Conservation (phyloP, 495 filamentous ascomycete species). For the Jackrogersella minutella region DNA sequence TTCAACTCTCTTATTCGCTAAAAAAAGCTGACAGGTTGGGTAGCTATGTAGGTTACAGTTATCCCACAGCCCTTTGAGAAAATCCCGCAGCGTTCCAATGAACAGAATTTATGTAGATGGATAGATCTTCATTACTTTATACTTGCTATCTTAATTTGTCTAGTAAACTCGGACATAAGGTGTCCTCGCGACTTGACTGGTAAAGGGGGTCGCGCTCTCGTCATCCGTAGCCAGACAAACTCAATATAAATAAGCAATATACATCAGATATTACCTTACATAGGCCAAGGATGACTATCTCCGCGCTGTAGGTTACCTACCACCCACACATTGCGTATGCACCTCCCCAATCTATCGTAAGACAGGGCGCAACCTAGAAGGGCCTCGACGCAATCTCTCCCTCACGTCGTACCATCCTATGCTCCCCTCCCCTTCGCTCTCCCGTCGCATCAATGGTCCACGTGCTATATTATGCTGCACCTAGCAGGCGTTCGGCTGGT, state of each 20-base stretch:
- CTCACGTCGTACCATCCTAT: slow-evolving; percentile 13
- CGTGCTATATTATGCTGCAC: slow-evolving; percentile 16
- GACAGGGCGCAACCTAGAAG: slow-evolving; percentile 14
- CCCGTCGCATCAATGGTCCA: slow-evolving; percentile 20
- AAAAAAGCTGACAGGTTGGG: neutral
- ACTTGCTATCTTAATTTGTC: neutral
- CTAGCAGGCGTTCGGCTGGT: slow-evolving; percentile 15
- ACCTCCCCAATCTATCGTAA: slow-evolving; percentile 21
- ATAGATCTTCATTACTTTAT: slow-evolving; percentile 20
- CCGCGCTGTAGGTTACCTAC: slow-evolving; percentile 4
- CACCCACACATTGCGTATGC: slow-evolving; percentile 16
- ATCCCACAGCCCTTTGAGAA: slow-evolving; percentile 19
- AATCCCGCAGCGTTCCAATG: slow-evolving; percentile 30
- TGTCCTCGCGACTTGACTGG: neutral
- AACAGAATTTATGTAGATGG: slow-evolving; percentile 8
- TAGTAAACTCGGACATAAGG: slow-evolving; percentile 17
- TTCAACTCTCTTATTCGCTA: slow-evolving; percentile 12
- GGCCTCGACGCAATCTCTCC: slow-evolving; percentile 24
- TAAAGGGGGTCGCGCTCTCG: no score
- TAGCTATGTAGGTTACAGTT: slow-evolving; percentile 4
- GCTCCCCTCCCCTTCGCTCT: neutral
- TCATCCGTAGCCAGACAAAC: no score
- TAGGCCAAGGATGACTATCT: neutral
- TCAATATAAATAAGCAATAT: slow-evolving; percentile 5
- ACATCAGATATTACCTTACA: neutral